Base-by-base conservation (phyloP, 108 stramenopile species). In the Conticribra guillardii region DNA sequence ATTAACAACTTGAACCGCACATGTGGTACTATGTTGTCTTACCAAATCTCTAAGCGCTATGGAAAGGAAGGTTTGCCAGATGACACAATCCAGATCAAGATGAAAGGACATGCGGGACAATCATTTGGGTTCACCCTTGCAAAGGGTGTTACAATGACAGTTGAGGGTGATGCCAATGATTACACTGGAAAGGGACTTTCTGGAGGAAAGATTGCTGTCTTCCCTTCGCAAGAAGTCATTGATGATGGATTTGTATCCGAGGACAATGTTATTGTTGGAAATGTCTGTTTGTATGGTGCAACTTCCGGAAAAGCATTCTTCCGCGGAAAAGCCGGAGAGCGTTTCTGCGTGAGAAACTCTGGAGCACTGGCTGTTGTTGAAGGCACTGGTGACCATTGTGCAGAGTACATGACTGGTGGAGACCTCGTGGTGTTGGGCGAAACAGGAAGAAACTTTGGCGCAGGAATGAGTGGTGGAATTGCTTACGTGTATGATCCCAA, bases 351-450 rank as follows among this genome's bases (percentile, higher is more conserved):
- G 44, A 94, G 98, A 17, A 99, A 99, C 82, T 94, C 92, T 19
- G 98, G 98, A 27, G 98, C 97, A 14, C 69, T 94, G 53, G 96
- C 97, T 8, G 97, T 99, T 34, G 96, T 97, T 26, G 98, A 99
- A 71, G 98, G 98, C 28, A 87, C 93, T 45, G 98, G 98, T 57
- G 97, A 98, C 76, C 98, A 99, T 76, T 96, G 97, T 30, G 95
- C 93, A 52, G 98, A 99, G 85, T 99, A 99, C 89, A 99, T 99
- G 98, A 99, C 98, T 26, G 97, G 97, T 48, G 97, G 97, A 57
- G 64, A 85, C 44, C 85, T 98, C 55, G 95, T 98, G 19, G 89
- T 92, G 52, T 85, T 98, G 46, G 98, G 97, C 45, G 82, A 87
- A 30, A 97, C 97, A 17, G 98, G 98, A 49, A 89, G 97, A 56